These are phyloP conservation scores for Galeopsis tetrahit DNA, from an alignment of 257 asterid species.

Conservation along the genomic window DNA sequence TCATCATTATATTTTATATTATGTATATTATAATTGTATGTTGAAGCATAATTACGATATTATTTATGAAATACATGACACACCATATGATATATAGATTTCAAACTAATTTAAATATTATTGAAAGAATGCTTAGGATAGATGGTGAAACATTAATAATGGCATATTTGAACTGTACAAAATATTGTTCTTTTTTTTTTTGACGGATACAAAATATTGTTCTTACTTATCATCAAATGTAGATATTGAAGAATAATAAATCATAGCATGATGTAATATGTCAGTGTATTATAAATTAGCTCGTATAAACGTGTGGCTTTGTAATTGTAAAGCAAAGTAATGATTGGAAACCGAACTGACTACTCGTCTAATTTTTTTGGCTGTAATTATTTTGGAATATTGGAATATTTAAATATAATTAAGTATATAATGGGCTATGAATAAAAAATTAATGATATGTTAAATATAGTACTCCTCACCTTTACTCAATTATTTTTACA, in stretches of 20 bases:
- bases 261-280: background rate
- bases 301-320: slow-evolving; percentile 31
- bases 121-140: background rate
- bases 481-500: too few relatives aligned
- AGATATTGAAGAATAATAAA: slow-evolving; percentile 15
- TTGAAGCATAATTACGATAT: background rate
- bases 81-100: background rate
- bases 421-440: too few relatives aligned
- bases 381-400: slow-evolving; percentile 11
- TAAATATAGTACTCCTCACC: too few relatives aligned
- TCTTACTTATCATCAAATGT: slow-evolving; percentile 5
- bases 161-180: background rate
- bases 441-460: too few relatives aligned
- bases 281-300: background rate
- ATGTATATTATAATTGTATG: too few relatives aligned
- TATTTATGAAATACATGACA: background rate
- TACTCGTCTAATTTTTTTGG: background rate
- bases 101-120: too few relatives aligned
- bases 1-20: too few relatives aligned
- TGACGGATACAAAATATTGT: too few relatives aligned
- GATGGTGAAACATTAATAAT: slow-evolving; percentile 18
- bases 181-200: too few relatives aligned
- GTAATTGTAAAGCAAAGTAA: slow-evolving; percentile 20
- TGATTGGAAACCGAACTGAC: slow-evolving; percentile 26
- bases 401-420: background rate